Evolutionary conservation across 2,329 filamentous ascomycete species (phyloP).

Genomic region (Cladosporium sp.): DNA sequence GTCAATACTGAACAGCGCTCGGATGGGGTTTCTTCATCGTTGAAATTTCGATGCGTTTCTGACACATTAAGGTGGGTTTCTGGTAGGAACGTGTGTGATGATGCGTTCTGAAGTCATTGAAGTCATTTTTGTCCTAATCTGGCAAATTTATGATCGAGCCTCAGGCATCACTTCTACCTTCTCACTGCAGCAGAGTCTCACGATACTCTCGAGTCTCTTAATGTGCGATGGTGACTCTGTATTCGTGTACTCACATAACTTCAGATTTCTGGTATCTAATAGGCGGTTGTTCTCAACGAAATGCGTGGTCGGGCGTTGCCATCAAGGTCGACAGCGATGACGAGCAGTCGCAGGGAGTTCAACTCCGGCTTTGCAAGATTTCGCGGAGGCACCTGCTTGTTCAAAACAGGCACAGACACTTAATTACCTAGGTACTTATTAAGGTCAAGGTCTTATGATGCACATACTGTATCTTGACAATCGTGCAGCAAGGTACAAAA

Average conservation of each 20-base stretch:
- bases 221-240: too few species aligned
- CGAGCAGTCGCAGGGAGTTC: neutral
- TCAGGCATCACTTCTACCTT: neutral
- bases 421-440: too few species aligned
- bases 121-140: neutral
- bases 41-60: slow-evolving; percentile 2
- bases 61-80: neutral
- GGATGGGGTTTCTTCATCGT: neutral
- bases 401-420: too few species aligned
- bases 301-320: too few species aligned
- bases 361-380: neutral
- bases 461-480: too few species aligned
- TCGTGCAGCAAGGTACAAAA: too few species aligned
- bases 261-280: too few species aligned
- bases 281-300: too few species aligned
- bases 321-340: neutral
- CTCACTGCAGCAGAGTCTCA: neutral
- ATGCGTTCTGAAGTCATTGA: slow-evolving; percentile 12
- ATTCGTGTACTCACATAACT: too few species aligned
- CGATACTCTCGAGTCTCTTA: too few species aligned
- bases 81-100: neutral
- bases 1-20: neutral
- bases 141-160: neutral
- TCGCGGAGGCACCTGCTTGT: too few species aligned
- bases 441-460: too few species aligned